Conservation (phyloP, 2,329 filamentous ascomycete species). For the Gaeumannomyces tritici region DNA sequence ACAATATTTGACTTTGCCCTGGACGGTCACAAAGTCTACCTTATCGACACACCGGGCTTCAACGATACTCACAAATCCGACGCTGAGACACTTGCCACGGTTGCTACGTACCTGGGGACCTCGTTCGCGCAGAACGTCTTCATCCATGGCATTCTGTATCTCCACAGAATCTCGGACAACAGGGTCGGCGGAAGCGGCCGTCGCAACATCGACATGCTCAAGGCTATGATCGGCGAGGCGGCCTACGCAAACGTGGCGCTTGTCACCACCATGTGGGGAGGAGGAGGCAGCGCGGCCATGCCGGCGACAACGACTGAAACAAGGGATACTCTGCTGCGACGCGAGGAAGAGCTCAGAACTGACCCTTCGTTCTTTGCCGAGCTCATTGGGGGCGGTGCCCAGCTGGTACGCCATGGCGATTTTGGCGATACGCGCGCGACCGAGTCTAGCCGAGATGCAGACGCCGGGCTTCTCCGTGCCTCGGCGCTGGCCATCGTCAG, state of each 20-base stretch:
- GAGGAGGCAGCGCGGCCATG: not conserved
- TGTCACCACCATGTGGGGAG: constrained; percentile 33
- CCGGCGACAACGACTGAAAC: not conserved
- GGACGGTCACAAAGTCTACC: constrained; percentile 16
- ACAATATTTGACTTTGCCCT: constrained; percentile 7
- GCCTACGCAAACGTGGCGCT: constrained; percentile 28
- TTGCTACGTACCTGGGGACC: constrained; percentile 25
- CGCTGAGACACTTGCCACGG: constrained; percentile 30
- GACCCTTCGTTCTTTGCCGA: not conserved
- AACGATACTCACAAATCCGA: constrained; percentile 28
- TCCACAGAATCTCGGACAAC: constrained; percentile 32
- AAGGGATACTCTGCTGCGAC: not conserved
- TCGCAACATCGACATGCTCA: constrained; percentile 33
- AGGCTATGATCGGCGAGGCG: constrained; percentile 29
- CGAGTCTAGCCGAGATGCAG: too few species aligned
- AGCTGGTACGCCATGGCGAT: not conserved
- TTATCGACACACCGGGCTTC: constrained; percentile 38
- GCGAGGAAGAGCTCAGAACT: not conserved
- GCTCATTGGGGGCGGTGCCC: not conserved
- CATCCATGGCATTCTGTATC: constrained; percentile 33
- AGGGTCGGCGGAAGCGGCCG: constrained; percentile 27
- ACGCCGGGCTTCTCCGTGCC: not conserved
- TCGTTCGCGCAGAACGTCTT: constrained; percentile 20
- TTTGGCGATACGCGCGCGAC: not conserved
- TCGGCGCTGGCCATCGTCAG: not conserved